Evolutionary conservation across 495 filamentous ascomycete genomes (phyloP).

Genomic region (Mycothermus thermophilus): DNA sequence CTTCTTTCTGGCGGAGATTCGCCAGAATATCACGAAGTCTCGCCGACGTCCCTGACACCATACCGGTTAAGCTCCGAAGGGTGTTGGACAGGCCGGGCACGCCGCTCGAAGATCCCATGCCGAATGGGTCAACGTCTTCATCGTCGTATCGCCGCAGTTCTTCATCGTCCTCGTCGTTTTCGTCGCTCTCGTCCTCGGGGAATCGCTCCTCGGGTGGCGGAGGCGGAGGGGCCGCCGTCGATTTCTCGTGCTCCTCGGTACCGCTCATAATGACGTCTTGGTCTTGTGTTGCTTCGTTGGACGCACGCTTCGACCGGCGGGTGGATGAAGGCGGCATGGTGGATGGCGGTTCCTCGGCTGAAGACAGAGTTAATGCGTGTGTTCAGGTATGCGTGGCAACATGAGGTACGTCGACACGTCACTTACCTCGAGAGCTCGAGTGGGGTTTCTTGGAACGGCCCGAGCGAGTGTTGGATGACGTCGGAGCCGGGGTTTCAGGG

Average conservation of each 20-base stretch:
- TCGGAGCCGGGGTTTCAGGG: conserved; percentile 24
- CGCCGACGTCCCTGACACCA: conserved; percentile 71
- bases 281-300: conserved; percentile 37
- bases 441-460: conserved; percentile 46
- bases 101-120: conserved; percentile 53
- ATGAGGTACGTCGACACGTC: neutral
- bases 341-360: conserved; percentile 9
- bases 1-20: conserved; percentile 75
- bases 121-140: conserved; percentile 67
- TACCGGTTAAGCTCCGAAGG: conserved; percentile 73
- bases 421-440: conserved; percentile 27
- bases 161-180: conserved; percentile 35
- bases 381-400: conserved; percentile 2
- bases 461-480: conserved; percentile 52
- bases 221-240: conserved; percentile 26
- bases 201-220: conserved; percentile 34
- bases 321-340: conserved; percentile 22
- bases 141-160: conserved; percentile 27
- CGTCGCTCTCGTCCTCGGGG: conserved; percentile 37
- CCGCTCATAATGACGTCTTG: conserved; percentile 41
- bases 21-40: conserved; percentile 71
- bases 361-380: conserved; percentile 9
- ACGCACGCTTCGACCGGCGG: conserved; percentile 39
- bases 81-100: conserved; percentile 61
- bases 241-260: conserved; percentile 50